Evolutionary conservation across 306 rosid species (phyloP), one percentile per base, ranked within the genome.

Genomic region (Corylus heterophylla): DNA sequence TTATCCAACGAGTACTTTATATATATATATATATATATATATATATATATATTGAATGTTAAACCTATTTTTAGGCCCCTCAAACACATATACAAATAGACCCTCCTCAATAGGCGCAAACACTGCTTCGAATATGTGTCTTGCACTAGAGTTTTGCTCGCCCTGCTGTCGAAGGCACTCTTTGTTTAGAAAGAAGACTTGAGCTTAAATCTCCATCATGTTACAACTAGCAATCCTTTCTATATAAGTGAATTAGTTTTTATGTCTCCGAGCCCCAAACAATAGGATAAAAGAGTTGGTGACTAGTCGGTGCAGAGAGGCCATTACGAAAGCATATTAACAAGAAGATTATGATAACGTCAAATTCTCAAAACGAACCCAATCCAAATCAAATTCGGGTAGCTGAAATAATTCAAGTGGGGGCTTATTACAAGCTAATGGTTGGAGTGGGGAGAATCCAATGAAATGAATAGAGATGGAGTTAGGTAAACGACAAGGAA

Each of bases 401-500:
- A 17, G 13, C 69, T 79, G 54, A 63, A 31, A 76, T 52, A 70
- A 78, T 78, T 58, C 3, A 16, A n/a, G 50, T 78, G 81, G 86
- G 85, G 73, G 44, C 7, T 42, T 81, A 31, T 31, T 31, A 31
- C 3, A 31, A 31, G 31, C 25, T 52, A 75, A 45, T 50, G 74
- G 80, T 69, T 52, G 79, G 61, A 58, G 75, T 67, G 12, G 12
- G 66, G 63, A 81, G 86, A 89, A 85, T 85, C 88, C 84, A 70
- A 85, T 83, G 88, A 69, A 70, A 85, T 83, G 88, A 69, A n/a
- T 49, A 63, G 64, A 45, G 49, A 39, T 39, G 4, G 6, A 17
- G 80, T 83, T 86, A 51, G 87, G 90, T 87, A 64, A 69, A 31
- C n/a, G 86, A 82, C 61, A 85, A 78, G 54, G 83, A 80, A 59